These are phyloP conservation scores for Exophiala bonariae DNA, from an alignment of 2,329 filamentous ascomycete genomes.

Conservation along the genomic window DNA sequence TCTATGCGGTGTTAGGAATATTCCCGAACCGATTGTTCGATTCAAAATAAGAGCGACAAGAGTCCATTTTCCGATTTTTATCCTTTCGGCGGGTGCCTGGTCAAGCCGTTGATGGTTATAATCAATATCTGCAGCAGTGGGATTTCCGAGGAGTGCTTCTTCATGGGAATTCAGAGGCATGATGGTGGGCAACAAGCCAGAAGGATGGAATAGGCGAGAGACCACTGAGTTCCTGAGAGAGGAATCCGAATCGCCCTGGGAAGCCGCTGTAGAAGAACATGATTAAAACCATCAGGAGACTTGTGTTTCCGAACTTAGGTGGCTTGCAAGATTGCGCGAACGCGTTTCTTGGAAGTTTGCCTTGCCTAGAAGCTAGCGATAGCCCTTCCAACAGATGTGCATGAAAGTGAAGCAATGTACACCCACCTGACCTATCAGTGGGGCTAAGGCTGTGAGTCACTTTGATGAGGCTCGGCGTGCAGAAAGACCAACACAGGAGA, in stretches of 20 bases:
- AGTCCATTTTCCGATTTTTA: constrained; percentile 10
- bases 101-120: constrained; percentile 7
- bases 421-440: not conserved
- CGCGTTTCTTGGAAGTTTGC: not conserved
- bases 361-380: constrained; percentile 3
- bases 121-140: constrained; percentile 3
- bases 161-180: constrained; percentile 8
- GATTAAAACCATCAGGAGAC: not conserved
- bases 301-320: not conserved
- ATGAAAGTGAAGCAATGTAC: not conserved
- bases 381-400: too few relatives aligned
- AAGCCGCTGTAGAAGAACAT: too few relatives aligned
- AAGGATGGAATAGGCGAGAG: not conserved
- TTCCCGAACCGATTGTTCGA: constrained; percentile 10
- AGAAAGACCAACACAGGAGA: too few relatives aligned
- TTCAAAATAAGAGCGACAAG: constrained; percentile 12
- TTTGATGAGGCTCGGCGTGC: too few relatives aligned
- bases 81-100: not conserved
- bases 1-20: constrained; percentile 12
- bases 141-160: constrained; percentile 2
- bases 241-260: too few relatives aligned
- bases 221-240: not conserved
- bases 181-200: not conserved
- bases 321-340: not conserved
- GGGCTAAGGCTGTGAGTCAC: too few relatives aligned